Conservation (phyloP, 2,329 filamentous ascomycete species). For the Aspergillus tamarii region DNA sequence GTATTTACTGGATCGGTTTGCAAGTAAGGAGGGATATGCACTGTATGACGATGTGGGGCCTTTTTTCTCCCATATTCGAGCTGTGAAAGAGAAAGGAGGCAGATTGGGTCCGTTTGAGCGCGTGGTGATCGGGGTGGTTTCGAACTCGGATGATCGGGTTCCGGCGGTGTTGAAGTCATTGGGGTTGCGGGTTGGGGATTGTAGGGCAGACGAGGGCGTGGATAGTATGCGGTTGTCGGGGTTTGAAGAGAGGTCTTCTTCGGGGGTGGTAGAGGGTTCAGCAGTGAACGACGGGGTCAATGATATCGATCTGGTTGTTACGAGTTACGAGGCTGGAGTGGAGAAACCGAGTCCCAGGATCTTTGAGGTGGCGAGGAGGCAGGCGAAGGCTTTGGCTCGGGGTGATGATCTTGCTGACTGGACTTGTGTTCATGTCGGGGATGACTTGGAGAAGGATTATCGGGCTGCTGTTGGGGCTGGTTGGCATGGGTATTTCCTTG, state of each 20-base stretch:
- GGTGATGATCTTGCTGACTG: constrained; percentile 19
- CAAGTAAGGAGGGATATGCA: constrained; percentile 43
- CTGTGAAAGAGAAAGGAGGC: constrained; percentile 12
- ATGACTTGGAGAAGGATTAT: constrained; percentile 49
- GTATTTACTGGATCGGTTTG: constrained; percentile 43
- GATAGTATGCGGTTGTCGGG: constrained; percentile 30
- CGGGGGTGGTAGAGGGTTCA: not conserved
- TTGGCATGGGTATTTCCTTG: constrained; percentile 41
- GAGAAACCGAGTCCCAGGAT: constrained; percentile 48
- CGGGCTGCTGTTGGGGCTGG: constrained; percentile 41
- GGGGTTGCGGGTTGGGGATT: constrained; percentile 41
- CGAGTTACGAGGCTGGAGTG: constrained; percentile 50
- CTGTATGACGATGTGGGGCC: constrained; percentile 44
- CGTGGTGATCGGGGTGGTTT: constrained; percentile 47
- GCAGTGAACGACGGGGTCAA: constrained; percentile 6
- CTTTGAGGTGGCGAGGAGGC: constrained; percentile 42
- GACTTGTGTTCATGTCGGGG: constrained; percentile 48
- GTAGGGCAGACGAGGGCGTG: constrained; percentile 35
- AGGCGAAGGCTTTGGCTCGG: constrained; percentile 28
- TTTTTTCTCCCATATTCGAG: constrained; percentile 40
- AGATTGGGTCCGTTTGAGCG: constrained; percentile 32
- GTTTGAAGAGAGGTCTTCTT: constrained; percentile 19
- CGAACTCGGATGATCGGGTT: constrained; percentile 52
- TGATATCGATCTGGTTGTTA: constrained; percentile 50
- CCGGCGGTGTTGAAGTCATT: constrained; percentile 43